phyloP scores from a whole-genome alignment of 179 eudicot genomes.

The Silene vulgaris region DNA sequence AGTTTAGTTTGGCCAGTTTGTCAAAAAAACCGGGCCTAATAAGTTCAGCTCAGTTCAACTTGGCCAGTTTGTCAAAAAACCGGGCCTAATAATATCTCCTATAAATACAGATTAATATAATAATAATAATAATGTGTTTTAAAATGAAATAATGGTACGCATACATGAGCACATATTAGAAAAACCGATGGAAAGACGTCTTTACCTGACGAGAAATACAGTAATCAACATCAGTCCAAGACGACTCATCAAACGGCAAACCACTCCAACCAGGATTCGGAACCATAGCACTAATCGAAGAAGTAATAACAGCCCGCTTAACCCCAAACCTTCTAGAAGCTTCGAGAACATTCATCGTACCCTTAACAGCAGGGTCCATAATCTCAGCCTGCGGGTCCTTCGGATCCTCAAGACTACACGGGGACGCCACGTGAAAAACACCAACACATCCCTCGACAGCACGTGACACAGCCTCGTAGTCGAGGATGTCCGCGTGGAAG shows the following conservation, averaged over 20 bases:
- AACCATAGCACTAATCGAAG: slow-evolving; percentile 72
- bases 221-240: slow-evolving; percentile 83
- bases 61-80: too few species aligned
- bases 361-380: slow-evolving; percentile 70
- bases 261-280: slow-evolving; percentile 70
- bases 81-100: too few species aligned
- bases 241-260: slow-evolving; percentile 52
- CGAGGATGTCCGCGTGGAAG: slow-evolving; percentile 62
- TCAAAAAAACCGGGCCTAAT: too few species aligned
- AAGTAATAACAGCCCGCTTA: slow-evolving; percentile 64
- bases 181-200: too few species aligned
- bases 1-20: too few species aligned
- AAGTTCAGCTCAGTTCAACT: too few species aligned
- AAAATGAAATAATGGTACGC: too few species aligned
- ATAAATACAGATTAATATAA: too few species aligned
- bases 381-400: slow-evolving; percentile 61
- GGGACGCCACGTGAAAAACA: slow-evolving; percentile 90
- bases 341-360: slow-evolving; percentile 65
- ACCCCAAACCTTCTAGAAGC: slow-evolving; percentile 54
- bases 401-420: slow-evolving; percentile 69
- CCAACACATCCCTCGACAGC: slow-evolving; percentile 56
- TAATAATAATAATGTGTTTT: too few species aligned
- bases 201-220: slow-evolving; percentile 66
- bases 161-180: too few species aligned
- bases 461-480: slow-evolving; percentile 38